These are phyloP conservation scores for Cornus kousa DNA, from an alignment of 148 eudicot genomes.

Conservation along the genomic window DNA sequence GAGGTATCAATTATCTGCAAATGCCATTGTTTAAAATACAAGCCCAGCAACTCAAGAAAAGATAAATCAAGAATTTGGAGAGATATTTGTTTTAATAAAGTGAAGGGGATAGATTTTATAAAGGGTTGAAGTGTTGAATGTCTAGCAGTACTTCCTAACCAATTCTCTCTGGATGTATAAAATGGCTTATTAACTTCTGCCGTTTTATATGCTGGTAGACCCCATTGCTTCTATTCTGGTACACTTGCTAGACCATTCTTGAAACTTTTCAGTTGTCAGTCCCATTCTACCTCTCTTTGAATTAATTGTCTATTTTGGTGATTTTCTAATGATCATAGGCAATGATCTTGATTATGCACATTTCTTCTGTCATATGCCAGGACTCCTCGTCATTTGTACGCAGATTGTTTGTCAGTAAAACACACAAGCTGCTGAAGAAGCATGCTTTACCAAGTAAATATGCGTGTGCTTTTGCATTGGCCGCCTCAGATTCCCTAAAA, in stretches of 20 bases:
- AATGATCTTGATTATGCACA: neutral
- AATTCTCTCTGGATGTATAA: neutral
- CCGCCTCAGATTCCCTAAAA: slow-evolving; percentile 51
- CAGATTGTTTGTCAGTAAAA: slow-evolving; percentile 60
- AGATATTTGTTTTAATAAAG: neutral
- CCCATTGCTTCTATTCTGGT: too few species aligned
- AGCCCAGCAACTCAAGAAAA: neutral
- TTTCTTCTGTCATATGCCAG: slow-evolving; percentile 35
- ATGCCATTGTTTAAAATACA: neutral
- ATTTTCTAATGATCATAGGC: neutral
- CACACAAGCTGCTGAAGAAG: slow-evolving; percentile 61
- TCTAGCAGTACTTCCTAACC: neutral
- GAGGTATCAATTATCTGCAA: neutral
- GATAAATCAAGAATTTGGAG: too few species aligned
- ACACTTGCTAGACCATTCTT: too few species aligned
- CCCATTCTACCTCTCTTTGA: neutral
- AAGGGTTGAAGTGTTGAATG: neutral
- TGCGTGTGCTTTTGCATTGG: slow-evolving; percentile 82
- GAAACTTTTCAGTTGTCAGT: neutral
- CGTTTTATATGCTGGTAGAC: too few species aligned
- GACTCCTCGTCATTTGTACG: slow-evolving; percentile 51
- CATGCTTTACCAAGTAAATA: slow-evolving; percentile 59
- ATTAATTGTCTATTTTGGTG: neutral
- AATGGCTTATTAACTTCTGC: neutral
- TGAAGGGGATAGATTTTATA: neutral